A percentile compares a stretch with the other conserved stretches of the same genome.
phyloP scores from a whole-genome alignment of 352 stramenopile genomes.

The Phytophthora podocarpi region DNA sequence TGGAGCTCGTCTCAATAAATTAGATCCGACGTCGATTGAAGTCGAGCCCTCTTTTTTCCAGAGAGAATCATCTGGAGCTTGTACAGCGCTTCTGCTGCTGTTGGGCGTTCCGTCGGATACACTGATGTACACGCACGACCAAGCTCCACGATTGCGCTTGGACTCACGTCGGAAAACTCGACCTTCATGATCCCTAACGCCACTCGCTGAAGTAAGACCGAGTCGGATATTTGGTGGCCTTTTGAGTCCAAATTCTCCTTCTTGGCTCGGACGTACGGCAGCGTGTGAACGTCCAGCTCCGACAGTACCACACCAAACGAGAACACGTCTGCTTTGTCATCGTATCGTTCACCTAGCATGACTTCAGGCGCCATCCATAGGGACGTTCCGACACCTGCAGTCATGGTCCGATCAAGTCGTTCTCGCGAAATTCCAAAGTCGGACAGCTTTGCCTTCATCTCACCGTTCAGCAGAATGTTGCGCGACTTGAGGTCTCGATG shows the following conservation, averaged over 20 bases:
- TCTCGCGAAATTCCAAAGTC: constrained; percentile 63
- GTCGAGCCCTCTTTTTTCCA: background rate
- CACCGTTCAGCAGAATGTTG: constrained; percentile 58
- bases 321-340: constrained; percentile 61
- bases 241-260: constrained; percentile 21
- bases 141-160: constrained; percentile 17
- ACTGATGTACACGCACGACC: constrained; percentile 26
- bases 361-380: constrained; percentile 69
- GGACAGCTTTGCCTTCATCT: constrained; percentile 58
- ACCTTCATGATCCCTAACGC: constrained; percentile 26
- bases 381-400: constrained; percentile 51
- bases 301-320: constrained; percentile 65
- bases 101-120: constrained; percentile 24
- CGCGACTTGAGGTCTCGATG: constrained; percentile 44
- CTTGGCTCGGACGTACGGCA: constrained; percentile 25
- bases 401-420: constrained; percentile 40
- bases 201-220: constrained; percentile 27
- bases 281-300: constrained; percentile 49
- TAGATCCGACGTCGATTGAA: background rate
- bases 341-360: constrained; percentile 62
- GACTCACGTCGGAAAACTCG: constrained; percentile 24
- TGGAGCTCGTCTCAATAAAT: constrained; percentile 5
- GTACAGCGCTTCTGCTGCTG: constrained; percentile 27
- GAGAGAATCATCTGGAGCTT: no score
- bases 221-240: constrained; percentile 16